A percentile compares a stretch with the other conserved stretches of the same genome.
phyloP scores from a whole-genome alignment of 225 moss, liverwort and hornwort genomes.

The Rhytidiadelphus loreus region DNA sequence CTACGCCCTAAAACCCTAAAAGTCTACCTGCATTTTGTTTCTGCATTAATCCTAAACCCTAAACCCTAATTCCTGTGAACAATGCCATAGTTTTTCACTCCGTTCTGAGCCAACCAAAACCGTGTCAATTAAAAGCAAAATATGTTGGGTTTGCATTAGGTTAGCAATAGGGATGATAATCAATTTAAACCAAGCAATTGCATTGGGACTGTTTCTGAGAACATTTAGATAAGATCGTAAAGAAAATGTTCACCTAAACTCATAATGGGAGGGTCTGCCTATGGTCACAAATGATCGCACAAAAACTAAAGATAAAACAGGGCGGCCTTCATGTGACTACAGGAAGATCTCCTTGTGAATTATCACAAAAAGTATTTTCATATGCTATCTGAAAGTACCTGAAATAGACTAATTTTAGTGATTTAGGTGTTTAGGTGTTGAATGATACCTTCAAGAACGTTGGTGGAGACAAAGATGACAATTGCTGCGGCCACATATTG shows the following conservation, averaged over 20 bases:
- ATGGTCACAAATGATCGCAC: neutral
- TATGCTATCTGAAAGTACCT: neutral
- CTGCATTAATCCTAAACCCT: neutral
- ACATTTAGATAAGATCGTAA: neutral
- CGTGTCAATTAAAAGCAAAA: neutral
- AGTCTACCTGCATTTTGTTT: too few relatives aligned
- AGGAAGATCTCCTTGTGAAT: neutral
- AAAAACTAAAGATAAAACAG: neutral
- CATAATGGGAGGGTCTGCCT: neutral
- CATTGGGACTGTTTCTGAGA: neutral
- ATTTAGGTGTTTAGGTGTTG: neutral
- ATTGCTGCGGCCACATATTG: conserved; percentile 36
- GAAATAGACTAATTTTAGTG: neutral
- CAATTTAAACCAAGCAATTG: neutral
- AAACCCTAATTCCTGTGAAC: neutral
- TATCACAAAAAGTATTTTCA: neutral
- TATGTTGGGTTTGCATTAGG: too few relatives aligned
- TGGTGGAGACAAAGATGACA: conserved; percentile 49
- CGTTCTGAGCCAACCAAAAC: neutral
- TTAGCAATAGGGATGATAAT: too few relatives aligned
- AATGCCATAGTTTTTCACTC: neutral
- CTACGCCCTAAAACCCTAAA: neutral
- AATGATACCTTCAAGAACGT: conserved; percentile 42
- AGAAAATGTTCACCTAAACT: neutral
- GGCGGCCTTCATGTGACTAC: neutral